Conservation (phyloP, 768 basidiomycete species). For the Tulasnella sp. region DNA sequence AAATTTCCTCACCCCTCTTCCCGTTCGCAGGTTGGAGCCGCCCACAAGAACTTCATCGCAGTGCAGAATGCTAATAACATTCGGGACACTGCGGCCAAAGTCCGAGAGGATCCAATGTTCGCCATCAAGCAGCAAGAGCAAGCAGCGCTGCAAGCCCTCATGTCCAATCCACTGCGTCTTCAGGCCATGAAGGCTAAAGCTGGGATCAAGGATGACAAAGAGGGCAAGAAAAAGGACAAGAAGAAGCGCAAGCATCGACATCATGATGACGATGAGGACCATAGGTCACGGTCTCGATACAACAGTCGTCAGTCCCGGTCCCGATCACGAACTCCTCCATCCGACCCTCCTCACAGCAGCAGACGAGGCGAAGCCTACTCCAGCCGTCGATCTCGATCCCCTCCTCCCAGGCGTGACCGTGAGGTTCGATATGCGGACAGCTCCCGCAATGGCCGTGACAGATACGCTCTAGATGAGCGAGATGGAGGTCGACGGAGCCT, state of each 20-base stretch:
- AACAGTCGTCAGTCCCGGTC: conserved; percentile 25
- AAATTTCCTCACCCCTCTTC: too few relatives aligned
- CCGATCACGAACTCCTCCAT: conserved; percentile 36
- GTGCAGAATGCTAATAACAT: conserved; percentile 85
- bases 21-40: conserved; percentile 54
- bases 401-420: conserved; percentile 22
- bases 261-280: conserved; percentile 26
- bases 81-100: conserved; percentile 84
- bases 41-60: conserved; percentile 89
- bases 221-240: conserved; percentile 56
- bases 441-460: conserved; percentile 22
- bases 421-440: conserved; percentile 10
- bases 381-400: conserved; percentile 41
- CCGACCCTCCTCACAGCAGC: conserved; percentile 33
- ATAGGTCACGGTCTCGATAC: conserved; percentile 21
- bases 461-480: conserved; percentile 25
- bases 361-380: conserved; percentile 22
- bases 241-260: conserved; percentile 25
- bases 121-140: conserved; percentile 98
- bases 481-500: conserved; percentile 17
- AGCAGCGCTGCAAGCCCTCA: conserved; percentile 74
- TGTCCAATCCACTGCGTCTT: conserved; percentile 77
- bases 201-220: conserved; percentile 64
- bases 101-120: conserved; percentile 93
- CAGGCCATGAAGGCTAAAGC: conserved; percentile 70